phyloP scores from a whole-genome alignment of 202 grass and related monocot species.

The Digitaria exilis region DNA sequence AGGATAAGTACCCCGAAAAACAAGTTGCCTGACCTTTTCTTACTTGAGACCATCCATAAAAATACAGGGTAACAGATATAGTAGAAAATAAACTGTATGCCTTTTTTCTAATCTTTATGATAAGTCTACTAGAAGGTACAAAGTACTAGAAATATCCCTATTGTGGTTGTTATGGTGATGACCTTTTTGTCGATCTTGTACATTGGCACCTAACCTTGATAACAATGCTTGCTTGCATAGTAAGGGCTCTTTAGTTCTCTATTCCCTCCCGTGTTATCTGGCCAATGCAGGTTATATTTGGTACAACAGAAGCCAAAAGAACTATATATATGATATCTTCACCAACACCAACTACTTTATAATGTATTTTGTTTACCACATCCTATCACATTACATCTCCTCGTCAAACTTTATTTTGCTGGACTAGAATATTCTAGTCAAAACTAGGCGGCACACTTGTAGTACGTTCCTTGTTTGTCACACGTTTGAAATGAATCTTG shows the following conservation, averaged over 20 bases:
- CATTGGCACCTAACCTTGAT: conserved; percentile 56
- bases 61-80: background rate
- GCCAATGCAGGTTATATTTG: conserved; percentile 26
- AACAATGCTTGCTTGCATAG: conserved; percentile 52
- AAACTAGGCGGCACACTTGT: background rate
- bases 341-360: conserved; percentile 17
- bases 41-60: background rate
- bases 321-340: conserved; percentile 31
- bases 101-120: conserved; percentile 30
- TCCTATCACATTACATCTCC: background rate
- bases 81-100: background rate
- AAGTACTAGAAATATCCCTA: conserved; percentile 35
- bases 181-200: conserved; percentile 45
- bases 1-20: background rate
- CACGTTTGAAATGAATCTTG: conserved; percentile 33
- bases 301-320: conserved; percentile 15
- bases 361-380: conserved; percentile 9
- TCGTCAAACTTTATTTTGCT: conserved; percentile 19
- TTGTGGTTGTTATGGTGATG: conserved; percentile 47
- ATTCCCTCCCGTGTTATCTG: conserved; percentile 21
- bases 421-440: conserved; percentile 30
- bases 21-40: background rate
- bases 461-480: conserved; percentile 36
- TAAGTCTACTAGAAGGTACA: conserved; percentile 28
- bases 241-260: conserved; percentile 24